Evolutionary conservation across 176 grass and related monocot species (phyloP).

Genomic region (Avena sativa): DNA sequence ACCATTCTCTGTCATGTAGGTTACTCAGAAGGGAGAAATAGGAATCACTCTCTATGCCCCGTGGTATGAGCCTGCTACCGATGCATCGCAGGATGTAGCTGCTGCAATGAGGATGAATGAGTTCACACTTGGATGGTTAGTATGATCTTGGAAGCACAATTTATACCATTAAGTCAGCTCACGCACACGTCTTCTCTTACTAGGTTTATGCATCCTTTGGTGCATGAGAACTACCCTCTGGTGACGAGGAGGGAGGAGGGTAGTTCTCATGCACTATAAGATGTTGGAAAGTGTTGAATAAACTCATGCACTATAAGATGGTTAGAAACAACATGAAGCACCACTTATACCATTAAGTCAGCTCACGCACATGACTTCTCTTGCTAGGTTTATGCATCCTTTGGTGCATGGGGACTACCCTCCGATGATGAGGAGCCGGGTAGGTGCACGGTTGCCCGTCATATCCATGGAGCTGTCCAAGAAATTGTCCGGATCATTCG

Average conservation of each 20-base stretch:
- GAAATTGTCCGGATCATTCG: constrained; percentile 57
- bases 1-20: constrained; percentile 2
- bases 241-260: too few relatives aligned
- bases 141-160: neutral
- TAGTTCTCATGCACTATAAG: too few relatives aligned
- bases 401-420: constrained; percentile 72
- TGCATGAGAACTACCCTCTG: too few relatives aligned
- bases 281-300: neutral
- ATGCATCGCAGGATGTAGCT: constrained; percentile 44
- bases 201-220: too few relatives aligned
- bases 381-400: constrained; percentile 65
- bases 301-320: too few relatives aligned
- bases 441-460: constrained; percentile 51
- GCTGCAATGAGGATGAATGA: constrained; percentile 67
- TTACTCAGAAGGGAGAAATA: constrained; percentile 61
- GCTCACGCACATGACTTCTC: neutral
- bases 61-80: constrained; percentile 63
- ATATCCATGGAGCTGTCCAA: constrained; percentile 45
- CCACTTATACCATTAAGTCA: neutral
- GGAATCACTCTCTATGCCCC: constrained; percentile 63
- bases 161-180: neutral
- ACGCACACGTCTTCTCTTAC: too few relatives aligned
- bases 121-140: constrained; percentile 77
- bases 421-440: constrained; percentile 58
- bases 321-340: too few relatives aligned